Evolutionary conservation across 1,139 yeast genomes (phyloP).

Genomic region (Scheffersomyces insectosa): DNA sequence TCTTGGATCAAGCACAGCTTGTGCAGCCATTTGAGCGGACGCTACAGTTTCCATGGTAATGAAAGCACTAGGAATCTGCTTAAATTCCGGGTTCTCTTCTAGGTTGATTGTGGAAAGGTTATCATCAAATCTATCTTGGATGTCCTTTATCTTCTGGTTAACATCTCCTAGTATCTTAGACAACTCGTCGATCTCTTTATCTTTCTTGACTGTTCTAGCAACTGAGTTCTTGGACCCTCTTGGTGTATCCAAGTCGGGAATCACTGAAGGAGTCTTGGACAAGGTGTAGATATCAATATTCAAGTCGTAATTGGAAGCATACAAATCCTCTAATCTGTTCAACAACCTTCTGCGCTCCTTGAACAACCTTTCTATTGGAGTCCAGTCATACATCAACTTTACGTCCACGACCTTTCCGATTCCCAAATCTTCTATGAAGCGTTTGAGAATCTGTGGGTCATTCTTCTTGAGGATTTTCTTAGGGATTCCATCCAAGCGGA

Average conservation of each 20-base stretch:
- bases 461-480: slow-evolving; percentile 39
- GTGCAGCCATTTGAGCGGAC: slow-evolving; percentile 85
- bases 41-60: slow-evolving; percentile 84
- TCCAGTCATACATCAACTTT: slow-evolving; percentile 57
- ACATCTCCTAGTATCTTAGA: slow-evolving; percentile 24
- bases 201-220: slow-evolving; percentile 2
- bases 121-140: slow-evolving; percentile 34
- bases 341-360: slow-evolving; percentile 34
- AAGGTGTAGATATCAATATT: slow-evolving; percentile 41
- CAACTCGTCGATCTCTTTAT: slow-evolving; percentile 17
- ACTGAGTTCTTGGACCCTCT: slow-evolving; percentile 3
- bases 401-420: slow-evolving; percentile 61
- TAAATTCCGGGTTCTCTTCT: slow-evolving; percentile 27
- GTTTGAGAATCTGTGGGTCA: slow-evolving; percentile 42
- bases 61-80: slow-evolving; percentile 65
- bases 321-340: slow-evolving; percentile 42
- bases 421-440: slow-evolving; percentile 60
- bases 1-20: slow-evolving; percentile 75
- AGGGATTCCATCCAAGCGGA: slow-evolving; percentile 51
- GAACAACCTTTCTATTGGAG: slow-evolving; percentile 45
- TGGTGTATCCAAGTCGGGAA: slow-evolving; percentile 6
- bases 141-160: slow-evolving; percentile 29
- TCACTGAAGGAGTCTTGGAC: slow-evolving; percentile 29
- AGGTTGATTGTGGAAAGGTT: slow-evolving; percentile 26
- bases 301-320: slow-evolving; percentile 47